A percentile compares a stretch with the other conserved stretches of the same genome.
Conservation (phyloP, 495 filamentous ascomycete species). For the Penicillium taxi region DNA sequence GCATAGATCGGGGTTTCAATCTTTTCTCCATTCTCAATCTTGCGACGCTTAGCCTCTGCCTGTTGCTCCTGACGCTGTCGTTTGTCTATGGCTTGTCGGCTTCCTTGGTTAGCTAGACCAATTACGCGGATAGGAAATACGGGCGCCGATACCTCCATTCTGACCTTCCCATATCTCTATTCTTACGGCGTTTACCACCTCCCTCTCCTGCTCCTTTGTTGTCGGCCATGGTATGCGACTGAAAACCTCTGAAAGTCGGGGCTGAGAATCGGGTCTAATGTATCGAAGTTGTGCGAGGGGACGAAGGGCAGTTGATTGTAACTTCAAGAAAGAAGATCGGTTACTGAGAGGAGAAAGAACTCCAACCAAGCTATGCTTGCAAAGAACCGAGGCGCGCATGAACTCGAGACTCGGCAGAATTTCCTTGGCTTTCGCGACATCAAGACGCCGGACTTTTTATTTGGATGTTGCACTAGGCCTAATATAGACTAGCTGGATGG, state of each 20-base stretch:
- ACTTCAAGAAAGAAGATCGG: neutral
- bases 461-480: constrained; percentile 4
- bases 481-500: no score
- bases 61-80: constrained; percentile 51
- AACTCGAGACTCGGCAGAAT: constrained; percentile 6
- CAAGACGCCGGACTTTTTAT: no score
- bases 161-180: constrained; percentile 56
- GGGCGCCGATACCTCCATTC: constrained; percentile 53
- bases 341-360: neutral
- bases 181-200: constrained; percentile 46
- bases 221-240: constrained; percentile 32
- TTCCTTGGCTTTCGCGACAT: constrained; percentile 3
- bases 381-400: constrained; percentile 16
- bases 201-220: constrained; percentile 30
- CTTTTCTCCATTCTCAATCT: constrained; percentile 41
- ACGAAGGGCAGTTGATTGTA: neutral
- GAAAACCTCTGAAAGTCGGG: constrained; percentile 18
- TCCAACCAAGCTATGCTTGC: constrained; percentile 10
- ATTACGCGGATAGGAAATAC: neutral
- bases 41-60: constrained; percentile 52
- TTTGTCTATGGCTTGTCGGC: constrained; percentile 55
- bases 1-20: constrained; percentile 37
- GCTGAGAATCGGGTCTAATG: constrained; percentile 7
- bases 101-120: constrained; percentile 51
- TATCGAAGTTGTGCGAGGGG: constrained; percentile 3